Evolutionary conservation across 2,329 filamentous ascomycete genomes (phyloP).

Genomic region (Penicillium sp.): DNA sequence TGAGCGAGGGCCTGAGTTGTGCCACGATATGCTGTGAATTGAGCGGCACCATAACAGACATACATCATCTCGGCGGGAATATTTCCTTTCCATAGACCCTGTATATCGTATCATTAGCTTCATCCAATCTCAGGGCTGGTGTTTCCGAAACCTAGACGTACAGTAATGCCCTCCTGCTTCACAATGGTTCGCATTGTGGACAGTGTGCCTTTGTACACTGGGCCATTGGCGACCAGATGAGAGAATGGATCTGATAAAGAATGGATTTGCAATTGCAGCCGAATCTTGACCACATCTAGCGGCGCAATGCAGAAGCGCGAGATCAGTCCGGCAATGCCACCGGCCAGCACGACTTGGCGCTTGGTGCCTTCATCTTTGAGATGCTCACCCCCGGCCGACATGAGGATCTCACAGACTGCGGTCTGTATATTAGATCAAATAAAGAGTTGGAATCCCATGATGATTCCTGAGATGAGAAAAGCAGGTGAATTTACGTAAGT

Average conservation of each 20-base stretch:
- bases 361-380: conserved; percentile 73
- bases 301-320: conserved; percentile 95
- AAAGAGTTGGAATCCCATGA: conserved; percentile 1
- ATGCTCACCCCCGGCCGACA: conserved; percentile 63
- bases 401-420: conserved; percentile 37
- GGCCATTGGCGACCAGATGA: conserved; percentile 49
- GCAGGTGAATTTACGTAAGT: conserved; percentile 21
- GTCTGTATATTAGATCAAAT: background rate
- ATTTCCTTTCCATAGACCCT: conserved; percentile 94
- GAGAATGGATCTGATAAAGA: conserved; percentile 74
- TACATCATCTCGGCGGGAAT: conserved; percentile 94
- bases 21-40: conserved; percentile 86
- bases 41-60: conserved; percentile 81
- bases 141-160: conserved; percentile 24
- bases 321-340: conserved; percentile 77
- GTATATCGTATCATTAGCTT: background rate
- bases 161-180: conserved; percentile 75
- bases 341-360: conserved; percentile 65
- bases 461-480: conserved; percentile 18
- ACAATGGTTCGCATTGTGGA: conserved; percentile 76
- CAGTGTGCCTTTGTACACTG: conserved; percentile 70
- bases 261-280: conserved; percentile 88
- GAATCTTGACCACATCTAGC: conserved; percentile 97
- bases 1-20: conserved; percentile 67
- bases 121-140: background rate